Base-by-base conservation (phyloP, 2,329 filamentous ascomycete genomes). In the Penicillium sp. region DNA sequence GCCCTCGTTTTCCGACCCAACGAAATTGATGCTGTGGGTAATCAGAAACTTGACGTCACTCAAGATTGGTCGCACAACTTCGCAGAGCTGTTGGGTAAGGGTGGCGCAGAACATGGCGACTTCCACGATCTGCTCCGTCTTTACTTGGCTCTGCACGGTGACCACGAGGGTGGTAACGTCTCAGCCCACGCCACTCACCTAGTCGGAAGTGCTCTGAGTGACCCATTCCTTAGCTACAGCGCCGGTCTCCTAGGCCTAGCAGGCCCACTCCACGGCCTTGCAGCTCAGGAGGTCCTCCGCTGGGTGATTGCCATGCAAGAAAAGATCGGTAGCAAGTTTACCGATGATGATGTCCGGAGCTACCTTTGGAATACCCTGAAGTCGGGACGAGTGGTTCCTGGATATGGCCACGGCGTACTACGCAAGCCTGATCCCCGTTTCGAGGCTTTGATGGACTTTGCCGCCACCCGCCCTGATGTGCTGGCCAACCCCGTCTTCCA, bases 31-130 rank as follows among this genome's bases (percentile, higher is more conserved):
- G 88, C 68, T 79, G 89, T 61, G 80, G 96, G 59, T 86, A 90
- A 8, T 84, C 87, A 65, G 79, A 89, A 73, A 80, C 69, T 95
- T 46, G 92, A 99, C 67, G 76, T 84, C 54, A 82, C 88, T 64
- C 90, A 97, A 77, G 94, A 99, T 76, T 99, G 94, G 94, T 88
- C 92, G 0, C 96, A 97, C 82, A 99, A 99, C 82, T 99, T 97
- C 69, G 94, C 94, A 42, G 90, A 91, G 62, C 91, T 97, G 85
- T 84, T 97, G 50, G 93, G 93, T 69, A 96, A 95, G 79, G 84
- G 87, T 47, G 91, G 91, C 63, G 85, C 88, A 74, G 81, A 96
- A 76, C 88, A 97, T 66, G 48, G 68, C 55, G 66, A 75, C 58
- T 71, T 99, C 83, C 93, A 97, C 73, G 94, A 99, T 69, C 82